These are phyloP conservation scores for Russula brevipes DNA, from an alignment of 768 basidiomycete genomes.

Conservation along the genomic window DNA sequence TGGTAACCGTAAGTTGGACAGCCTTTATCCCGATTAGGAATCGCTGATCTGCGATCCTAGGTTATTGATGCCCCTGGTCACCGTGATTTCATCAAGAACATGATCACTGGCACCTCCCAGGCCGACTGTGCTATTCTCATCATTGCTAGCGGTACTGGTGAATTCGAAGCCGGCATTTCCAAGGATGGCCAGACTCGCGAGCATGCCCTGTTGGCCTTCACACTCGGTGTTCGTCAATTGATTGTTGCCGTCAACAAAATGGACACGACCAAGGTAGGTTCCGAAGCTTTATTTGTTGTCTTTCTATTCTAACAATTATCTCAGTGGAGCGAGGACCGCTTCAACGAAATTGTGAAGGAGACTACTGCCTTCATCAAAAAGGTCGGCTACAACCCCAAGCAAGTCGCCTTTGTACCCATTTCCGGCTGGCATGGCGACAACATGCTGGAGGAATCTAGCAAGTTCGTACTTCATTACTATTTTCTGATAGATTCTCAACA, in stretches of 20 bases:
- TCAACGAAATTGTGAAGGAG: slow-evolving; percentile 99
- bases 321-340: slow-evolving; percentile 98
- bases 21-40: slow-evolving; percentile 13
- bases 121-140: slow-evolving; percentile 99
- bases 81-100: slow-evolving; percentile 99
- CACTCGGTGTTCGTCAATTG: slow-evolving; percentile 99
- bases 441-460: slow-evolving; percentile 98
- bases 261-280: slow-evolving; percentile 92
- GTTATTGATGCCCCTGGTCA: slow-evolving; percentile 99
- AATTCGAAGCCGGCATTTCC: slow-evolving; percentile 99
- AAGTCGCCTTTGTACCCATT: slow-evolving; percentile 97
- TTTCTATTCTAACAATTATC: slow-evolving; percentile 5
- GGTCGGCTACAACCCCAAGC: slow-evolving; percentile 99
- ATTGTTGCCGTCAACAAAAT: slow-evolving; percentile 99
- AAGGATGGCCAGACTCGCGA: slow-evolving; percentile 99
- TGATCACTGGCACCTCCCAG: slow-evolving; percentile 99
- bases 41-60: slow-evolving; percentile 35
- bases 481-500: not conserved
- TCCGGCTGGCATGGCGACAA: slow-evolving; percentile 99
- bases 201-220: slow-evolving; percentile 99
- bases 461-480: slow-evolving; percentile 46
- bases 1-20: slow-evolving; percentile 68
- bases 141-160: slow-evolving; percentile 98
- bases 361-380: slow-evolving; percentile 98
- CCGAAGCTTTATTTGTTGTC: not conserved